Percentiles rank a stretch among this genome's conserved stretches.
Conservation (phyloP, 2,329 filamentous ascomycete genomes). For the Talaromyces sp. region DNA sequence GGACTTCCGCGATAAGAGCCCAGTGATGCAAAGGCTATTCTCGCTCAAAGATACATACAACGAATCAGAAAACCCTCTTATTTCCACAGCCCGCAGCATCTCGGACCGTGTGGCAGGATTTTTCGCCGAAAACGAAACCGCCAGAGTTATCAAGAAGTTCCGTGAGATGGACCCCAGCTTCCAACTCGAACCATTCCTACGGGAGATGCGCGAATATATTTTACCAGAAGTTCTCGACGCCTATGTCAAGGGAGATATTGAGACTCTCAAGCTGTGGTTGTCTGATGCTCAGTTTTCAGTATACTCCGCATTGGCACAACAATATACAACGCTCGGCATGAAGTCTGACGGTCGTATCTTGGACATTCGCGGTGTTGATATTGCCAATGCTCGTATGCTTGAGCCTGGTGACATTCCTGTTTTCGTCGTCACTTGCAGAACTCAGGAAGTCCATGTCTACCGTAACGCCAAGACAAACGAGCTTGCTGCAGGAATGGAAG, state of each 20-base stretch:
- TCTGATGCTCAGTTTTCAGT: slow-evolving; percentile 95
- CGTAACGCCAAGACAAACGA: slow-evolving; percentile 84
- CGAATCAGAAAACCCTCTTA: slow-evolving; percentile 94
- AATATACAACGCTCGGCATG: slow-evolving; percentile 89
- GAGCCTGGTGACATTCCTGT: slow-evolving; percentile 65
- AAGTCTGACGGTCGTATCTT: slow-evolving; percentile 94
- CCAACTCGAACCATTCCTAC: slow-evolving; percentile 90
- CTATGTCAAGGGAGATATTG: slow-evolving; percentile 93
- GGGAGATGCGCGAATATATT: slow-evolving; percentile 96
- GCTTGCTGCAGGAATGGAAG: slow-evolving; percentile 95
- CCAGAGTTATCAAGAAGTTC: slow-evolving; percentile 97
- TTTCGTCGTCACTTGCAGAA: slow-evolving; percentile 94
- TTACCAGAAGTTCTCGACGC: slow-evolving; percentile 95
- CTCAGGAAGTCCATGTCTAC: slow-evolving; percentile 97
- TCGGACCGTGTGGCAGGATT: slow-evolving; percentile 91
- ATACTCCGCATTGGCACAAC: slow-evolving; percentile 93
- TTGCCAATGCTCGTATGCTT: slow-evolving; percentile 47
- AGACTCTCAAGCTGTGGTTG: slow-evolving; percentile 90
- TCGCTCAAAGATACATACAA: slow-evolving; percentile 83
- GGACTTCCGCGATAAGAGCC: slow-evolving; percentile 87
- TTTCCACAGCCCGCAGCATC: slow-evolving; percentile 89
- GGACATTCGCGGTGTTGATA: slow-evolving; percentile 92
- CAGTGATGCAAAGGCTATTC: slow-evolving; percentile 84
- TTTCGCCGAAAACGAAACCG: slow-evolving; percentile 98
- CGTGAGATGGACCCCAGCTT: slow-evolving; percentile 92